Evolutionary conservation across 306 rosid species (phyloP).

Genomic region (Glycyrrhiza uralensis): DNA sequence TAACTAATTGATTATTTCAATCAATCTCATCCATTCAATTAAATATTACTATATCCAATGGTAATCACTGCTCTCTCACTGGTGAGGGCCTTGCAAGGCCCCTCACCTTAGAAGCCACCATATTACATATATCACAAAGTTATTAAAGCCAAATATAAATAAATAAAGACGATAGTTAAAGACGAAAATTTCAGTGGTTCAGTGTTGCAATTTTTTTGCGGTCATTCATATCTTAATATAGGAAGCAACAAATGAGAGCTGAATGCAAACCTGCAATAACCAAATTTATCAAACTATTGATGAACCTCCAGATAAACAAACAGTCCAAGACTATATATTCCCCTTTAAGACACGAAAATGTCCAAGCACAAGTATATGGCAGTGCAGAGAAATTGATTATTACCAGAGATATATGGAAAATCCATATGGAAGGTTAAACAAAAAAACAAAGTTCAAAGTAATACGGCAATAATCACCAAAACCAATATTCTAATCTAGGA

Average conservation of each 20-base stretch:
- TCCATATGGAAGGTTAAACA: constrained; percentile 33
- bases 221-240: not conserved
- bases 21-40: too few relatives aligned
- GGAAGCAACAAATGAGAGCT: not conserved
- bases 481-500: constrained; percentile 24
- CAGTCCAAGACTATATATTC: not conserved
- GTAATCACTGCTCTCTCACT: too few relatives aligned
- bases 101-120: too few relatives aligned
- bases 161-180: not conserved
- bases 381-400: constrained; percentile 30
- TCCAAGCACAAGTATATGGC: not conserved
- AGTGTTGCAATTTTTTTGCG: not conserved
- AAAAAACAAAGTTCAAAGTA: constrained; percentile 16
- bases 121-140: too few relatives aligned
- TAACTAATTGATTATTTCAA: too few relatives aligned
- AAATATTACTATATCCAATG: too few relatives aligned
- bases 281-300: not conserved
- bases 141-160: not conserved
- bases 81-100: too few relatives aligned
- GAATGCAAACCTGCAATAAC: not conserved
- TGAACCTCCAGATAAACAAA: not conserved
- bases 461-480: constrained; percentile 7
- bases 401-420: constrained; percentile 23
- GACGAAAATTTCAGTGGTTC: not conserved
- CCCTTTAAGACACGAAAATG: not conserved